Evolutionary conservation across 768 basidiomycete genomes (phyloP), one percentile per base, ranked within the genome.

Genomic region (Russula emetica): DNA sequence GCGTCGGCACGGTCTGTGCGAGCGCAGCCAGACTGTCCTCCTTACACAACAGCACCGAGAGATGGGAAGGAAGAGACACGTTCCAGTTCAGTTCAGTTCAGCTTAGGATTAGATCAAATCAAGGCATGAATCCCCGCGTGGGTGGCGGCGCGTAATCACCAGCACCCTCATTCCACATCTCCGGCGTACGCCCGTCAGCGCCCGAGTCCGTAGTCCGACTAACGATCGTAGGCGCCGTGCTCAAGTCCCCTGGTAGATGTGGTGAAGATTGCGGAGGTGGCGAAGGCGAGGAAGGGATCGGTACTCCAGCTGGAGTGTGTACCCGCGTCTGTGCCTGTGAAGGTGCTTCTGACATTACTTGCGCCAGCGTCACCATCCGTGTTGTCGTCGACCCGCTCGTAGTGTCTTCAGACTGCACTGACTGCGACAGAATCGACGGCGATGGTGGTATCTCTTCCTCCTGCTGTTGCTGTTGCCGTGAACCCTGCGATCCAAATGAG

Each of bases 361-460:
- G 42, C 3, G 26, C 55, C 10, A 38, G 34, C 26, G 6, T 10
- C 32, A 34, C 32, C 32, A 5, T 62, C n/a, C 52, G 58, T 5
- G 61, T 50, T 51, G 62, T 58, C n/a, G 61, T 53, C 57, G 62
- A 58, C n/a, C 55, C 57, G 28, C 45, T 59, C 59, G 18, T 50
- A 52, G 61, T 61, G 16, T 45, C 55, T 24, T 58, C 66, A 0
- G 70, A 70, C 3, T 63, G 66, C 53, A 64, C 62, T n/a, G 55
- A 52, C 26, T 38, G 63, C 13, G 72, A 67, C 57, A 72, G 9
- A 16, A 65, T 64, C 45, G 71, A 71, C 20, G 60, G 73, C 20
- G 70, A 40, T 1, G 55, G 36, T 3, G 55, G 36, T 18, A 3
- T n/a, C 34, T 22, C 30, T 30, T 30, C 30, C 5, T 30, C 3